Base-by-base conservation (phyloP, 805 yeast species). In the Yarrowia deformans region DNA sequence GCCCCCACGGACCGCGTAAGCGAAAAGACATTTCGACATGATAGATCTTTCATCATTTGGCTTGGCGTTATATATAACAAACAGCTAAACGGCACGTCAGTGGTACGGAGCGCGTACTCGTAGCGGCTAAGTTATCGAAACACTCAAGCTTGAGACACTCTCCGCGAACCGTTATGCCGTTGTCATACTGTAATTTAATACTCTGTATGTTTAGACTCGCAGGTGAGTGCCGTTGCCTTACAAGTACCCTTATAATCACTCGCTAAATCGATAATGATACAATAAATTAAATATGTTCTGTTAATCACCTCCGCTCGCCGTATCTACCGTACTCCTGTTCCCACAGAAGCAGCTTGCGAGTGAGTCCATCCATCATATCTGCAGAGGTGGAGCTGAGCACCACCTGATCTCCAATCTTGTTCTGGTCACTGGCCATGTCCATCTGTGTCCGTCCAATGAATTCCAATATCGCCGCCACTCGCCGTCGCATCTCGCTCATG, bases 391-490 rank as follows among this genome's bases (percentile, higher is more conserved):
- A 43, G 35, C 63, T 68, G 23, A 49, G 50, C 32, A 64, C 71
- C 69, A 9, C 70, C 72, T 16, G 71, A 72, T 8, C 73, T 72
- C 9, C 74, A 54, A n/a, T 60, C 69, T 63, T 72, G 71, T 54
- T 71, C 67, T 50, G 67, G 70, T 42, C 72, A 77, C 39, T 74
- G 58, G 89, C 88, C 71, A 94, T 80, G 75, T 94, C 98, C 71
- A 88, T 79, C 77, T 93, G 97, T 1, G 96, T 90, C 67, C 97
- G 83, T 13, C 93, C 91, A 34, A 94, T 85, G 83, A 93, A 95
- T 79, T 95, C 98, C 73, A 94, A 80, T 23, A 94, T 94, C 1
- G 97, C 96, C 2, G 91, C 89, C 1, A 93, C 90, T 70, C 99
- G 84, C 75, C 91, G 87, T 69, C 93, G 85, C 91, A 94, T 89